A percentile compares a stretch with the other conserved stretches of the same genome.
These are phyloP conservation scores for Inonotus hispidus DNA, from an alignment of 1,284 basidiomycete species.

Conservation along the genomic window DNA sequence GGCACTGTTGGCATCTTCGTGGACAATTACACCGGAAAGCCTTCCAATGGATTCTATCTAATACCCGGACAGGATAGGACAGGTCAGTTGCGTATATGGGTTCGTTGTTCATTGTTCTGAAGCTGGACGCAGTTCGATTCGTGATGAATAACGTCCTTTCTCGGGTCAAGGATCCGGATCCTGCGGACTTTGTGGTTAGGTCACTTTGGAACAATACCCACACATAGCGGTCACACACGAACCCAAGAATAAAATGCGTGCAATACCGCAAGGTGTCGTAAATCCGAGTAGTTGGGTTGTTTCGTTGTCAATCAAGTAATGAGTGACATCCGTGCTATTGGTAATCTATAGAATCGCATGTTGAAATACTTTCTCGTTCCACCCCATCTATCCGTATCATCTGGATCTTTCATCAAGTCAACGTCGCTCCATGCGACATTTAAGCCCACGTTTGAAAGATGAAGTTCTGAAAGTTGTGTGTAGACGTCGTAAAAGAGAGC, in stretches of 20 bases:
- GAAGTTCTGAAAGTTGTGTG: constrained; percentile 80
- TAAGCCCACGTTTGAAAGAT: constrained; percentile 78
- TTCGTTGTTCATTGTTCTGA: constrained; percentile 24
- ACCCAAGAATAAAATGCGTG: background rate
- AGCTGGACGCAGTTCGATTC: constrained; percentile 38
- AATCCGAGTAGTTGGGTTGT: background rate
- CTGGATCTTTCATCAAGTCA: constrained; percentile 44
- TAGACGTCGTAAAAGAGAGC: constrained; percentile 90
- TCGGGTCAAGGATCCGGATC: constrained; percentile 31
- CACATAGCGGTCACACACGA: constrained; percentile 11
- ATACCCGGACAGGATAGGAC: constrained; percentile 46
- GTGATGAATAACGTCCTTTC: constrained; percentile 36
- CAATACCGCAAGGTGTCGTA: background rate
- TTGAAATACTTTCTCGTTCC: constrained; percentile 69
- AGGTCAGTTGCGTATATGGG: constrained; percentile 28
- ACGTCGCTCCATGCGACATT: constrained; percentile 72
- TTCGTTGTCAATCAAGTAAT: background rate
- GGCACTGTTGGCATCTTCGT: constrained; percentile 51
- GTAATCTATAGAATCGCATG: constrained; percentile 60
- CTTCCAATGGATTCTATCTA: constrained; percentile 49
- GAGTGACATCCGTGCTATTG: constrained; percentile 31
- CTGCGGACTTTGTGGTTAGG: constrained; percentile 45
- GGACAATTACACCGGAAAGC: constrained; percentile 35
- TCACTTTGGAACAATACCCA: constrained; percentile 57
- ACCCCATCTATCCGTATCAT: constrained; percentile 56